Evolutionary conservation across 805 yeast genomes (phyloP).

Genomic region (Wickerhamiella occidentalis): DNA sequence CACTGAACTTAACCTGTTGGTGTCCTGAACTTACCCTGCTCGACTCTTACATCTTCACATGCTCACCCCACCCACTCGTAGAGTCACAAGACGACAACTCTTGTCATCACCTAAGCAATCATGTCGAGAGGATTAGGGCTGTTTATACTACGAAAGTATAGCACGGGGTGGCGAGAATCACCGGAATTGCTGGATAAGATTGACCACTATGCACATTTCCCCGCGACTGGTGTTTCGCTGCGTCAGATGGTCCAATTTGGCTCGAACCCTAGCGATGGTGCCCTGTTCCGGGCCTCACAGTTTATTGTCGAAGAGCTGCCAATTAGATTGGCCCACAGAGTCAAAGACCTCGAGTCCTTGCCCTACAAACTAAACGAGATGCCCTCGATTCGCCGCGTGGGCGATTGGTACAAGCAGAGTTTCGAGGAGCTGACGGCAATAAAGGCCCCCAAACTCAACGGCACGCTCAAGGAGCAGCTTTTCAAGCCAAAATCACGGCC

Average conservation of each 20-base stretch:
- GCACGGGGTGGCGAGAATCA: conserved; percentile 18
- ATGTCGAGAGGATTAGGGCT: not conserved
- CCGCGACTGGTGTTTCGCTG: conserved; percentile 73
- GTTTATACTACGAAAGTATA: not conserved
- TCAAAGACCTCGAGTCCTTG: conserved; percentile 67
- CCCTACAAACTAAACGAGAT: conserved; percentile 62
- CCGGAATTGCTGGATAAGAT: conserved; percentile 42
- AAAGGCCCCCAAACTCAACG: conserved; percentile 43
- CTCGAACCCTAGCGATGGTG: conserved; percentile 62
- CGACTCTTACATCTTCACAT: too few species aligned
- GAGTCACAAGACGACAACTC: conserved; percentile 1
- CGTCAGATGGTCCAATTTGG: conserved; percentile 91
- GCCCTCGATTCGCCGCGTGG: conserved; percentile 65
- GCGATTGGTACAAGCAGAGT: conserved; percentile 84
- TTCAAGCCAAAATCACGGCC: conserved; percentile 20
- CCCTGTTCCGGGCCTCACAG: conserved; percentile 68
- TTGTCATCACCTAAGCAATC: conserved; percentile 1
- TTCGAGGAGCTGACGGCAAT: conserved; percentile 64
- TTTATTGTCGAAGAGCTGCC: conserved; percentile 81
- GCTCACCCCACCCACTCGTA: too few species aligned
- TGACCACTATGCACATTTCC: conserved; percentile 52
- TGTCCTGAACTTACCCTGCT: too few species aligned
- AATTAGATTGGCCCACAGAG: conserved; percentile 72
- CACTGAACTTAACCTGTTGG: too few species aligned
- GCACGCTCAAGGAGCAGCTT: conserved; percentile 26